Evolutionary conservation across 2,329 filamentous ascomycete species (phyloP), one percentile per base, ranked within the genome.

Genomic region (Fusarium pseudoanthophilum): DNA sequence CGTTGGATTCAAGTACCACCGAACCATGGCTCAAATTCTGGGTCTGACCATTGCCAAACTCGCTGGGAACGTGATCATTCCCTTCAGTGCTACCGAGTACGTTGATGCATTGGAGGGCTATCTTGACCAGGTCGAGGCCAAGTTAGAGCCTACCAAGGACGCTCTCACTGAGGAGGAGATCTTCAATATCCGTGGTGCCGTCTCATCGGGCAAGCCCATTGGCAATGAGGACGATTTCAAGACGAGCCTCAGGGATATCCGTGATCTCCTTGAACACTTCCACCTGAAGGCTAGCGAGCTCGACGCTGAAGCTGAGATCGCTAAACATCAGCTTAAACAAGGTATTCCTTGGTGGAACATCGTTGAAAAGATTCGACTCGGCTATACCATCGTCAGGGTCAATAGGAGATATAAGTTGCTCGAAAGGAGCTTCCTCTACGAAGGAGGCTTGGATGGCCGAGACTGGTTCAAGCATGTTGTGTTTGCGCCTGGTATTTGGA

Each of bases 391-490:
- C 59, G 87, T 90, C 34, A 85, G 82, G 16, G 88, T 92, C 49
- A 98, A 98, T 81, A 86, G 85, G 37, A 92, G 93, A 80, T 97
- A 97, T 85, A 97, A 97, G 87, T 85, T 86, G 14, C 84, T 98
- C 1, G 95, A 98, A 81, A 87, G 95, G 21, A 86, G 91, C 57
- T 97, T 98, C 82, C 77, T 98, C 71, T 92, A 94, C 77, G 83
- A 89, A 9, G 86, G 88, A 7, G 95, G 95, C 2, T 83, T 98
- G 26, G 95, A 97, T 80, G 90, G 90, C 3, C 86, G 95, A 67
- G 85, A 85, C 30, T 98, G 95, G 95, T 98, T 95, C 85, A 98
- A 98, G 84, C 95, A 98, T 78, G 92, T 97, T 5, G 92, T 98
- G 3, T 98, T 97, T 82, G 95, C 95, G 3, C 95, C 95, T 0